phyloP scores from a whole-genome alignment of 495 filamentous ascomycete species.

The Copromyces sp. region DNA sequence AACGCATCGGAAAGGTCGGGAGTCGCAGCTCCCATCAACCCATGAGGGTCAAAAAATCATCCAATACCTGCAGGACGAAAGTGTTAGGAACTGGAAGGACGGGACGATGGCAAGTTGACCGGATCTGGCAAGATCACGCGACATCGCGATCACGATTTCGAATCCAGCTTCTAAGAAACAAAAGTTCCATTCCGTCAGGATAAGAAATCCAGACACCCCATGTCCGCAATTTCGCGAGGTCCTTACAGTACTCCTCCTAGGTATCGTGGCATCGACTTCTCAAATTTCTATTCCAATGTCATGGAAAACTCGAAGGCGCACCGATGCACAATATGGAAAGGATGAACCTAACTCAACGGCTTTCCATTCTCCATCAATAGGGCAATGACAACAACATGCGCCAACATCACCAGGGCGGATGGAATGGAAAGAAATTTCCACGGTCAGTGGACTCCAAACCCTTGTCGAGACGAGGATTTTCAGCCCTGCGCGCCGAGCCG shows the following conservation, averaged over 20 bases:
- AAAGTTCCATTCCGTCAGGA: not conserved
- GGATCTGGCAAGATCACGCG: not conserved
- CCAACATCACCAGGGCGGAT: not conserved
- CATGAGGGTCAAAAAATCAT: not conserved
- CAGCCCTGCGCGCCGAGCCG: not conserved
- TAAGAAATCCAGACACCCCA: not conserved
- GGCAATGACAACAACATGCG: not conserved
- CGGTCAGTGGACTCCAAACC: not conserved
- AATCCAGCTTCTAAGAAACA: not conserved
- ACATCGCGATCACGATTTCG: not conserved
- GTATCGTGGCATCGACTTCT: no score
- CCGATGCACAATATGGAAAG: not conserved
- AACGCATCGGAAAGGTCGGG: not conserved
- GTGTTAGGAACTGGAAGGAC: not conserved
- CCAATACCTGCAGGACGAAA: not conserved
- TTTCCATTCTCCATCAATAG: not conserved
- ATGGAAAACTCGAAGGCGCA: not conserved
- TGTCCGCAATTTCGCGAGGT: not conserved
- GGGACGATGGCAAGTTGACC: not conserved
- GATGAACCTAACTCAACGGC: not conserved
- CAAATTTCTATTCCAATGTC: not conserved
- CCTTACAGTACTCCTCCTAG: not conserved
- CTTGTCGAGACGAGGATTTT: not conserved
- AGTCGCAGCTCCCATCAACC: not conserved
- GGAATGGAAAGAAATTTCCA: not conserved